Evolutionary conservation across 2,329 filamentous ascomycete species (phyloP).

Genomic region (Pseudopyrenochaeta lycopersici): DNA sequence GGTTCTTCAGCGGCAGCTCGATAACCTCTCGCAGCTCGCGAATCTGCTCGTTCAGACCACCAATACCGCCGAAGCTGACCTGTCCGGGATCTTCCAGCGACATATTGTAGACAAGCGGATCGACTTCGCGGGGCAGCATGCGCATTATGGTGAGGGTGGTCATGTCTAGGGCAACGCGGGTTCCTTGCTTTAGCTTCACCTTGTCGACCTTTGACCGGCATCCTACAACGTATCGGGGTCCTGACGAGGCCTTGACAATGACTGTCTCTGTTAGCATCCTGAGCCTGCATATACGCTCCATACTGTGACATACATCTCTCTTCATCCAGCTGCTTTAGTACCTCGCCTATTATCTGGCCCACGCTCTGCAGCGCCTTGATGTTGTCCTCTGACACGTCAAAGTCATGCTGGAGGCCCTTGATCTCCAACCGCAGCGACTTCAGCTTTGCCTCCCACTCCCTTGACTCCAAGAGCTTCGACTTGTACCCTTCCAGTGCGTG

Average conservation of each 20-base stretch:
- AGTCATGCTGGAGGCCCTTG: constrained; percentile 93
- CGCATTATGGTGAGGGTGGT: constrained; percentile 99
- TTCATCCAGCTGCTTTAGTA: constrained; percentile 97
- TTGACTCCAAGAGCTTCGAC: constrained; percentile 77
- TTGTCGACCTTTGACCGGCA: constrained; percentile 99
- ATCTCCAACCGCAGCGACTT: constrained; percentile 94
- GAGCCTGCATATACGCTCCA: constrained; percentile 5
- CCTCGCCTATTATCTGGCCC: constrained; percentile 98
- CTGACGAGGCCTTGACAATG: constrained; percentile 97
- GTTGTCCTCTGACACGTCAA: constrained; percentile 97
- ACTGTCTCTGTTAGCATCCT: constrained; percentile 64
- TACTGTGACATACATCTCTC: constrained; percentile 81
- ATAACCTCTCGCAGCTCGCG: constrained; percentile 97
- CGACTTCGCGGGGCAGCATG: constrained; percentile 98
- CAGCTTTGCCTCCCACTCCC: constrained; percentile 98
- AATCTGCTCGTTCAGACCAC: constrained; percentile 97
- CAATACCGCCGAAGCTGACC: constrained; percentile 97
- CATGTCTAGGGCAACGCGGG: constrained; percentile 97
- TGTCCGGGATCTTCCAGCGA: constrained; percentile 97
- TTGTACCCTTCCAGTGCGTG: constrained; percentile 63
- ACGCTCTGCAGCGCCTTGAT: constrained; percentile 99
- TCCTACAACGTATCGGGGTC: constrained; percentile 96
- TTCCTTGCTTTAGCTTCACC: constrained; percentile 96
- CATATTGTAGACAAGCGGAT: constrained; percentile 99
- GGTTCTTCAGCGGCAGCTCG: constrained; percentile 97